Evolutionary conservation across 257 asterid species (phyloP).

Genomic region (Lycium barbarum): DNA sequence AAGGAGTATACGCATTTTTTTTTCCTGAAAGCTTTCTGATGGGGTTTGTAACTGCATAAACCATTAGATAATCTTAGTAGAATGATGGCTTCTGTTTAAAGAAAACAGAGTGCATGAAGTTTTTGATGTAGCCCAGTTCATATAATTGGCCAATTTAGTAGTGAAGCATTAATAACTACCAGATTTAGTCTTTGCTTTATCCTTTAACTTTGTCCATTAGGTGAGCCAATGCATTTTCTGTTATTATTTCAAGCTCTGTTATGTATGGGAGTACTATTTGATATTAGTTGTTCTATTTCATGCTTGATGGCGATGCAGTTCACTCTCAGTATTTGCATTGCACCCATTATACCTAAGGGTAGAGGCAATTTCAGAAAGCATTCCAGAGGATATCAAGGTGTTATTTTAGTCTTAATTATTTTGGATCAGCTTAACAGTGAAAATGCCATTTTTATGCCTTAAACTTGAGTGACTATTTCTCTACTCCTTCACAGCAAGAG

Average conservation of each 20-base stretch:
- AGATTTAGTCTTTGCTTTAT: background rate
- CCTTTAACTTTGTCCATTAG: constrained; percentile 13
- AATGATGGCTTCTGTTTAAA: background rate
- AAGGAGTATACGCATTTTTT: constrained; percentile 4
- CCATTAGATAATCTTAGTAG: background rate
- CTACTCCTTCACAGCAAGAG: constrained; percentile 65
- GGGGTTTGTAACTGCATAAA: constrained; percentile 25
- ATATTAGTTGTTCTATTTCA: constrained; percentile 29
- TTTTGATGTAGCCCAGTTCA: constrained; percentile 1
- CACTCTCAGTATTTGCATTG: constrained; percentile 96
- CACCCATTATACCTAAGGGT: constrained; percentile 98
- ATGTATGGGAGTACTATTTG: background rate
- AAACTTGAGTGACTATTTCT: constrained; percentile 2
- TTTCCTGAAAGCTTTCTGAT: background rate
- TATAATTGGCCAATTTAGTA: background rate
- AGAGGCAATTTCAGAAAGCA: constrained; percentile 70
- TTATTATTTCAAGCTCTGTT: constrained; percentile 9
- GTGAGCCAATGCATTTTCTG: constrained; percentile 25
- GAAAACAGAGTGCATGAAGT: constrained; percentile 23
- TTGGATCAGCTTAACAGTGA: constrained; percentile 20
- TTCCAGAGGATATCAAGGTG: constrained; percentile 79
- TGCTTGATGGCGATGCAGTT: constrained; percentile 59
- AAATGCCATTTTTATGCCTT: constrained; percentile 17
- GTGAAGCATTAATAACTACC: constrained; percentile 7
- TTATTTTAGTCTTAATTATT: constrained; percentile 28